Base-by-base conservation (phyloP, 306 rosid genomes). In the Fragaria vesca region DNA sequence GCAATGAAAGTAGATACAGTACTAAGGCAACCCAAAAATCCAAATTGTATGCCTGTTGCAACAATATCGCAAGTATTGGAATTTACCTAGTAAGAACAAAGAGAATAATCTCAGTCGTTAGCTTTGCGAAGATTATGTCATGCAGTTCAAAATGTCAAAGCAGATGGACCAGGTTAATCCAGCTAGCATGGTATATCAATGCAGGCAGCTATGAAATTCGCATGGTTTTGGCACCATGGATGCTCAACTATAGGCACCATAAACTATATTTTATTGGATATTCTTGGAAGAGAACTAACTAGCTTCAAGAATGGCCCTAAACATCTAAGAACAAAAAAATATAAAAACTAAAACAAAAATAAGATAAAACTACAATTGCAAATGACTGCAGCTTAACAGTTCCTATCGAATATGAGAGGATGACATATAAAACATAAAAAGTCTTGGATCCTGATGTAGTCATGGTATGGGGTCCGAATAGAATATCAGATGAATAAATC, bases 21-120 rank as follows among this genome's bases (percentile, higher is more conserved):
- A 80, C 98, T 94, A 76, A 92, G 79, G 83, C 97, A 92, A n/a
- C 98, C 93, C 87, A 89, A 36, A 28, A 91, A 58, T 71, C 97
- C 97, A 63, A 94, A 75, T 69, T 94, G 93, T 61, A 87, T 66
- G 76, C 97, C 97, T 26, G 82, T 42, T 55, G 83, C 84, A 32
- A 86, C 81, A 12, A 85, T 94, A 46, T 92, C 89, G 69, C 90
- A 85, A 38, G 74, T 75, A 84, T 55, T 80, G 30, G 82, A 79
- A 40, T 86, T 86, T 62, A 86, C 91, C 96, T 93, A 90, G 81
- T 77, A 32, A 58, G 45, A 83, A 50, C 51, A 79, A 73, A 66
- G 40, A 75, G 28, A 43, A 21, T 4, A 12, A 8, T 45, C 9
- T 10, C 21, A 11, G 34, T 63, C 8, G 8, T 55, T 20, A 6